Conservation (phyloP, 352 stramenopile genomes). For the Pythium folliculosum region DNA sequence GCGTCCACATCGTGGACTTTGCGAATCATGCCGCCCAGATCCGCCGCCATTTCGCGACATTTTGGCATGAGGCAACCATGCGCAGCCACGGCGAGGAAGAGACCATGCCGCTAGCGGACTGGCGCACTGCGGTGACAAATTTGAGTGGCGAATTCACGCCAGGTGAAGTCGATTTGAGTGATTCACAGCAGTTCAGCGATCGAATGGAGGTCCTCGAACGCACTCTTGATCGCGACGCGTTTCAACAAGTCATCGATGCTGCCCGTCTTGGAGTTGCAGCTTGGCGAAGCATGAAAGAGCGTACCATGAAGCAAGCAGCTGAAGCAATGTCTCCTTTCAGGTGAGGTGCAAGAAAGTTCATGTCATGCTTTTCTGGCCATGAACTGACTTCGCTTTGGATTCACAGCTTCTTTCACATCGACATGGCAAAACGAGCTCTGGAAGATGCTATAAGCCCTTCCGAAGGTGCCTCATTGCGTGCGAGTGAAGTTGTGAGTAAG, state of each 20-base stretch:
- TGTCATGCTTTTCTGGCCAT: too few species aligned
- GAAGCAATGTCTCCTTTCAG: neutral
- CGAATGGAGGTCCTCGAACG: neutral
- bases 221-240: constrained; percentile 22
- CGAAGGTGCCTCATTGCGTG: neutral
- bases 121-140: constrained; percentile 13
- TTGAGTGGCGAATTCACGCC: neutral
- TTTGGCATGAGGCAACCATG: constrained; percentile 21
- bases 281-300: neutral
- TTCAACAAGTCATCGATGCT: constrained; percentile 24
- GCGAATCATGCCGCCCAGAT: constrained; percentile 75
- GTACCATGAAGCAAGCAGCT: neutral
- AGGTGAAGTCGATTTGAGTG: constrained; percentile 4
- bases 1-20: constrained; percentile 66
- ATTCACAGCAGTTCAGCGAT: neutral
- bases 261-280: neutral
- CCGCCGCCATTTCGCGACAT: constrained; percentile 37
- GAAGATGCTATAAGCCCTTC: constrained; percentile 1
- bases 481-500: constrained; percentile 13
- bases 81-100: neutral
- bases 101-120: neutral
- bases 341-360: neutral
- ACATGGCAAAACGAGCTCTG: constrained; percentile 1
- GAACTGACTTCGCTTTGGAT: neutral
- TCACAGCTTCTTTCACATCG: constrained; percentile 5